Base-by-base conservation (phyloP, 2,329 filamentous ascomycete species). In the Fusarium sp. region DNA sequence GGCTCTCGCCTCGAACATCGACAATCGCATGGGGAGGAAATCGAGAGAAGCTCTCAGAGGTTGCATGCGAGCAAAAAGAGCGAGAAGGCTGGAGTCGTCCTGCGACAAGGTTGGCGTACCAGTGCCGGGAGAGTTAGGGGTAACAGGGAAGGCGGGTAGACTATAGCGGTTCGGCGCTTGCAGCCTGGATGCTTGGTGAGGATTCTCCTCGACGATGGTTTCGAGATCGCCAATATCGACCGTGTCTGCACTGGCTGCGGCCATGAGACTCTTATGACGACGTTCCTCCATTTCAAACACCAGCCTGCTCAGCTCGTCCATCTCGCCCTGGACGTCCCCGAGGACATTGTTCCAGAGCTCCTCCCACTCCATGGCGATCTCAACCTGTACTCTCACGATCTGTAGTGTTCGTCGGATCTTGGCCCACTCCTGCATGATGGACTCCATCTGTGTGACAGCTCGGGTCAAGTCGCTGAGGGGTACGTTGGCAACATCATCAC, bases 261-360 rank as follows among this genome's bases (percentile, higher is more conserved):
- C 88, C 74, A 91, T 84, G 68, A 93, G 85, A 49, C 90, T 91
- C 78, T 91, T 91, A 79, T 98, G 95, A 51, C 96, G 87, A 70
- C 93, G 91, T 81, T 98, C 96, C 79, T 99, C 96, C 93, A 98
- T 97, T 79, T 98, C 94, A 75, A 98, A 98, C 29, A 98, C 92
- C 51, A 97, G 82, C 38, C 91, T 86, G 74, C 87, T 89, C 14
- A 97, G 84, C 46, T 91, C 90, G 69, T 96, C 92, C 80, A 89
- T 90, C 80, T 99, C 96, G 67, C 90, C 89, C 57, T 94, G 92
- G 66, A 98, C 97, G 77, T 98, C 95, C 46, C 94, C 95, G 3
- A 99, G 84, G 3, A 98, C 95, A 69, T 87, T 93, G 73, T 93
- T 93, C 95, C 96, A 98, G 34, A 99, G 84, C 80, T 98, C 94